Base-by-base conservation (phyloP, 352 stramenopile genomes). In the Paralagenidium karlingii region DNA sequence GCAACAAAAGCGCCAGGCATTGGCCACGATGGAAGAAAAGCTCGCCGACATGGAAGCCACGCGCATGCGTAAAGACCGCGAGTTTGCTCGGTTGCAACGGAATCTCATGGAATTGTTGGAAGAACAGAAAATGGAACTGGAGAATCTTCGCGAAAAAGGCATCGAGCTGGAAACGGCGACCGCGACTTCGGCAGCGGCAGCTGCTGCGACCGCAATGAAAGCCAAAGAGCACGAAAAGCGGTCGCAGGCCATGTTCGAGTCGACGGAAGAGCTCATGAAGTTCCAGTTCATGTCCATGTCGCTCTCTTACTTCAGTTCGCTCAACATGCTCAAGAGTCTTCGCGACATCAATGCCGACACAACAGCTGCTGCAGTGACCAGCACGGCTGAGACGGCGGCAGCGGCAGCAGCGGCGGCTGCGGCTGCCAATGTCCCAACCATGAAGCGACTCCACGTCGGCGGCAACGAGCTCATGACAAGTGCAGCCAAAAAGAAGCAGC, bases 231-330 rank as follows among this genome's bases (percentile, higher is more conserved):
- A 96, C 42, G 87, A 97, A 51, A 69, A 73, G 49, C 66, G 78
- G 15, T 89, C 78, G 7, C 78, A 88, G 24, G 78, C 80, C 19
- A 95, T 96, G 76, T 97, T 95, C 32, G 68, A 73, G 46, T 93
- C 88, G 30, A 96, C 88, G 0, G 88, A 97, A 42, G 86, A 96
- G 56, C 65, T 97, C 32, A 95, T 97, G 79, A 97, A 96, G 64
- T 97, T 97, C 52, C 86, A 96, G 63, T 97, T 97, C 63, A 97
- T 97, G 89, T 92, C 75, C 16, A 95, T 95, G 88, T 95, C 79
- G 8, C 69, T 95, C 8, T 94, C 67, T 38, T 97, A 97, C 58
- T 96, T 97, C 51, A 96, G 80, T 51, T 94, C 81, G 24, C 60
- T 97, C 32, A 97, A 94, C 43, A 97, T 97, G 89, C 75, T 96